Conservation (phyloP, 129 eudicot genomes). For the Artemisia tridentata region DNA sequence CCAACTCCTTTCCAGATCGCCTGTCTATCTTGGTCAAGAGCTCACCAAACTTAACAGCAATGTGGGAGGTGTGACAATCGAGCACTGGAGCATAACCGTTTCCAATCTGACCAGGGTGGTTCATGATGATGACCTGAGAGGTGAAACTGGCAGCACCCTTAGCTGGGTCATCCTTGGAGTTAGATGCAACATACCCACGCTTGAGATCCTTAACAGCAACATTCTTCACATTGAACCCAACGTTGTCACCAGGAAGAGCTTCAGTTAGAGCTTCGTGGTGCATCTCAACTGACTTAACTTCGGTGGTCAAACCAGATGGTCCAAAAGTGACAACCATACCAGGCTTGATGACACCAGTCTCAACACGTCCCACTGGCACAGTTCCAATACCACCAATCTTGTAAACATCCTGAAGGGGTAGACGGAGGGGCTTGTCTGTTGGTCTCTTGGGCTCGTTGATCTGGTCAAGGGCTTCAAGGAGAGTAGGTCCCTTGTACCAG, state of each 20-base stretch:
- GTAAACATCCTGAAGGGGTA: conserved; percentile 16
- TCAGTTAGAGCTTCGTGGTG: conserved; percentile 7
- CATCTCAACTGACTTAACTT: conserved; percentile 18
- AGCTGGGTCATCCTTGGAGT: too few species aligned
- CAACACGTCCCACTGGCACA: conserved; percentile 20
- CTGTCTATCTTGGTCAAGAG: conserved; percentile 23
- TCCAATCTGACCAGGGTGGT: too few species aligned
- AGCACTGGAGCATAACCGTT: too few species aligned
- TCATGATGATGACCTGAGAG: too few species aligned
- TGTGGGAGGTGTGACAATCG: too few species aligned
- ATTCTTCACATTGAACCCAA: too few species aligned
- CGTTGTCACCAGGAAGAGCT: too few species aligned
- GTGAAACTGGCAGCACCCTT: too few species aligned
- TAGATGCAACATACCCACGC: too few species aligned
- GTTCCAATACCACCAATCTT: conserved; percentile 19
- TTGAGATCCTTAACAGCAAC: too few species aligned
- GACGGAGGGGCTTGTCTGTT: conserved; percentile 5
- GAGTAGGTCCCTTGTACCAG: conserved; percentile 13
- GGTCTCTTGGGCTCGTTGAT: conserved; percentile 15
- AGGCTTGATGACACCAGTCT: conserved; percentile 27
- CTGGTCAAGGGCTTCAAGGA: background rate
- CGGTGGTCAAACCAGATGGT: background rate
- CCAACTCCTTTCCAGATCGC: conserved; percentile 14
- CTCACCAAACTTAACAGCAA: conserved; percentile 17
- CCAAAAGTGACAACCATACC: conserved; percentile 28